Conservation (phyloP, 176 grass and related monocot species). For the Panicum miliaceum region DNA sequence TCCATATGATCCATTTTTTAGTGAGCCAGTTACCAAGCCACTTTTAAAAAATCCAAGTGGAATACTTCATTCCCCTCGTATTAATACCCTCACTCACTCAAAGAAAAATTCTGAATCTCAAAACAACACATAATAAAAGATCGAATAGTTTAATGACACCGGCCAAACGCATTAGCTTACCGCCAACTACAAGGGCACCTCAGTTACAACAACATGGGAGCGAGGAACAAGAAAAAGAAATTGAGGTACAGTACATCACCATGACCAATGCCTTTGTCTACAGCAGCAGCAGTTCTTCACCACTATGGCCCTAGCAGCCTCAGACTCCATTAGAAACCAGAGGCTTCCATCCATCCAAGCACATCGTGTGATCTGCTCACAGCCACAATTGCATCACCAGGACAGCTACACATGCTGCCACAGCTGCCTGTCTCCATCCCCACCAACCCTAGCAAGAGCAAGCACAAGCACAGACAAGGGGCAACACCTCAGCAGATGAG, state of each 20-base stretch:
- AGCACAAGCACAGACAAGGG: slow-evolving; percentile 5
- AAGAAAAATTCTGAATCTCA: not conserved
- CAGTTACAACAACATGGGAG: slow-evolving; percentile 24
- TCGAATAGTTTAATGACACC: not conserved
- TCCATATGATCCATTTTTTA: not conserved
- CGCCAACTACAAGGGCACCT: slow-evolving; percentile 5
- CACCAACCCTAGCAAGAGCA: slow-evolving; percentile 47
- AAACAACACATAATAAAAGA: not conserved
- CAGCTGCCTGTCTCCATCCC: slow-evolving; percentile 32
- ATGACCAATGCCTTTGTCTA: slow-evolving; percentile 22
- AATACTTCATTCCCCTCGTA: not conserved
- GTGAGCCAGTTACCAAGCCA: not conserved
- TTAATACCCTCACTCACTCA: not conserved
- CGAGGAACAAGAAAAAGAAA: not conserved
- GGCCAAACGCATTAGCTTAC: not conserved
- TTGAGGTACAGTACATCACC: not conserved
- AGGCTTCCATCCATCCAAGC: slow-evolving; percentile 22
- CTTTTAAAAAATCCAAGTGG: not conserved
- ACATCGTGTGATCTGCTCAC: not conserved
- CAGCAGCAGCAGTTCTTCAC: slow-evolving; percentile 3
- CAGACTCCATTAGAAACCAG: slow-evolving; percentile 26
- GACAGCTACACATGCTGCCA: slow-evolving; percentile 44
- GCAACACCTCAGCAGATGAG: slow-evolving; percentile 37
- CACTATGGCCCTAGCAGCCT: not conserved
- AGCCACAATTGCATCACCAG: slow-evolving; percentile 35